These are phyloP conservation scores for Artemisia argyi DNA, from an alignment of 129 eudicot genomes.

Conservation along the genomic window DNA sequence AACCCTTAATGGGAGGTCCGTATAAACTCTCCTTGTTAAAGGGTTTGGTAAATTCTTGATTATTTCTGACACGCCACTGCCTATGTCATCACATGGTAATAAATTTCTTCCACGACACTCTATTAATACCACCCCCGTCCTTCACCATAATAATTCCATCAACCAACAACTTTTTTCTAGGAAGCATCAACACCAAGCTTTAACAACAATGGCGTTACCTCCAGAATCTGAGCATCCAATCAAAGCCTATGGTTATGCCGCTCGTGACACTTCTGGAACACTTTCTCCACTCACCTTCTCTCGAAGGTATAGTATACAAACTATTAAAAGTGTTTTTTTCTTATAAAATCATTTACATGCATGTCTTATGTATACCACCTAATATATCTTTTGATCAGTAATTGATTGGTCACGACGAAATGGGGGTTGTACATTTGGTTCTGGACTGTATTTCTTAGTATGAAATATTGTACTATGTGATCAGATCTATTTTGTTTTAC, in stretches of 20 bases:
- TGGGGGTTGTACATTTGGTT: too few species aligned
- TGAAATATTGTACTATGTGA: background rate
- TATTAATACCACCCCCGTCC: conserved; percentile 17
- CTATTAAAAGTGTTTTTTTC: background rate
- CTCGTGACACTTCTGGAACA: conserved; percentile 48
- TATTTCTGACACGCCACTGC: background rate
- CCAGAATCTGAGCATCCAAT: conserved; percentile 53
- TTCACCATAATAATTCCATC: too few species aligned
- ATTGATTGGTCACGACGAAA: too few species aligned
- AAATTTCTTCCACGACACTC: background rate
- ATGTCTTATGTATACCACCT: too few species aligned
- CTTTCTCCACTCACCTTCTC: conserved; percentile 59
- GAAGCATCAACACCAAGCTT: background rate
- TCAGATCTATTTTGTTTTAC: background rate
- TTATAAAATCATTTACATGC: too few species aligned
- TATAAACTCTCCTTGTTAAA: too few species aligned
- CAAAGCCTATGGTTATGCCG: conserved; percentile 58
- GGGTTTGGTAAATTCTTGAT: background rate
- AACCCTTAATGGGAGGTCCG: too few species aligned
- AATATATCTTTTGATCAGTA: too few species aligned
- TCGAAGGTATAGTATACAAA: conserved; percentile 40
- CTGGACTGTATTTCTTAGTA: background rate
- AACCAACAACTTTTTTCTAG: background rate
- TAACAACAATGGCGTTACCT: conserved; percentile 35
- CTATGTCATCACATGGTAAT: background rate